Conservation (phyloP, 2,329 filamentous ascomycete genomes). For the Ophiosphaerella herpotricha region DNA sequence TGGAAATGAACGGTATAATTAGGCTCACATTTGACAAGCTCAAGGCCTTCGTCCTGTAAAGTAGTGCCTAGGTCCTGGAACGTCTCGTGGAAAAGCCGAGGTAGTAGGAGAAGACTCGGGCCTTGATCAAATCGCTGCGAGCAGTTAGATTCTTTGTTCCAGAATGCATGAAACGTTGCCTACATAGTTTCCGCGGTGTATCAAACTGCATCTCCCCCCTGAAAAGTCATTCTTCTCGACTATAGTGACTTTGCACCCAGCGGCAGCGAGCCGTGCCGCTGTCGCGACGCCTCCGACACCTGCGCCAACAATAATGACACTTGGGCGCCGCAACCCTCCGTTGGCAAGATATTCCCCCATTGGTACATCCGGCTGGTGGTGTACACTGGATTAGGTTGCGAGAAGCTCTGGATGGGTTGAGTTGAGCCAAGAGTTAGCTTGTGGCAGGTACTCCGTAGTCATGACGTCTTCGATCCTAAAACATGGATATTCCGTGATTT, state of each 20-base stretch:
- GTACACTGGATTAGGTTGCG: not conserved
- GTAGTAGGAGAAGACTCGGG: constrained; percentile 73
- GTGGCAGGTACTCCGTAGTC: constrained; percentile 11
- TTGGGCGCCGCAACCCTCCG: constrained; percentile 16
- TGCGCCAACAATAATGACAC: constrained; percentile 58
- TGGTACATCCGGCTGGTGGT: not conserved
- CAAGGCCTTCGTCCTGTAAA: constrained; percentile 67
- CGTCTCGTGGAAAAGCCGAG: constrained; percentile 70
- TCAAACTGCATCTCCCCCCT: constrained; percentile 71
- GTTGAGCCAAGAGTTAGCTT: constrained; percentile 15
- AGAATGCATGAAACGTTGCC: constrained; percentile 6
- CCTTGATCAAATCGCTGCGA: constrained; percentile 72
- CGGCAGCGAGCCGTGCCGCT: constrained; percentile 71
- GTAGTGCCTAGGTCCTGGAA: constrained; percentile 72
- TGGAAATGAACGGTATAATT: constrained; percentile 78
- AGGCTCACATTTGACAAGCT: constrained; percentile 72
- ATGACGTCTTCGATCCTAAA: constrained; percentile 16
- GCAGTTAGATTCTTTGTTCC: constrained; percentile 3
- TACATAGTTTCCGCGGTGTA: constrained; percentile 64
- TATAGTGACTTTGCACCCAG: constrained; percentile 73
- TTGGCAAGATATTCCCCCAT: constrained; percentile 15
- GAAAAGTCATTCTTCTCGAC: constrained; percentile 78
- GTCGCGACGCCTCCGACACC: constrained; percentile 74
- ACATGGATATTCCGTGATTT: no score
- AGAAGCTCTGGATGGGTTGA: constrained; percentile 9